These are phyloP conservation scores for Dioszegia hungarica DNA, from an alignment of 768 basidiomycete species.

Conservation along the genomic window DNA sequence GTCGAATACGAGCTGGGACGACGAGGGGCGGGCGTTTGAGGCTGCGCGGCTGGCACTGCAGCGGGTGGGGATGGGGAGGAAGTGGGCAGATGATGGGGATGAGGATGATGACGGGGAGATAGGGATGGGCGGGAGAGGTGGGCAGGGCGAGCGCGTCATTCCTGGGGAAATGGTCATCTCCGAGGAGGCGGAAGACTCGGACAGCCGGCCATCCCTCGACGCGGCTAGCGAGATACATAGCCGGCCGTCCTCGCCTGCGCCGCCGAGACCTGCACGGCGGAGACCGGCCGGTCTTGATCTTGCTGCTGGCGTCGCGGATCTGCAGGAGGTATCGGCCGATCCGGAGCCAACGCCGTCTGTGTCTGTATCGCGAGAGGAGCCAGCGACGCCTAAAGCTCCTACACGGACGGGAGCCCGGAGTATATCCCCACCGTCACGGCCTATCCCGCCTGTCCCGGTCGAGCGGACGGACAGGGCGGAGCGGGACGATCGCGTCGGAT, in stretches of 20 bases:
- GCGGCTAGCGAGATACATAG: not conserved
- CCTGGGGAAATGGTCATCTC: too few relatives aligned
- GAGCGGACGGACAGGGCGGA: too few relatives aligned
- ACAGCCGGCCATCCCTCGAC: not conserved
- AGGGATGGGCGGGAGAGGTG: not conserved
- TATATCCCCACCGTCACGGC: too few relatives aligned
- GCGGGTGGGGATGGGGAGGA: constrained; percentile 17
- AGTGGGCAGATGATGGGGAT: constrained; percentile 19
- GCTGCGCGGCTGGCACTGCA: constrained; percentile 11
- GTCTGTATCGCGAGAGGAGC: not conserved
- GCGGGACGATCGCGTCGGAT: not conserved
- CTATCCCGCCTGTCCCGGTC: too few relatives aligned
- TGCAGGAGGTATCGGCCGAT: not conserved
- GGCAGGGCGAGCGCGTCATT: not conserved
- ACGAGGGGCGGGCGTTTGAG: constrained; percentile 7
- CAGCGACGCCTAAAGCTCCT: not conserved
- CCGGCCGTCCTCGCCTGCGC: not conserved
- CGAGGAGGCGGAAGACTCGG: too few relatives aligned
- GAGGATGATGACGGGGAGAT: not conserved
- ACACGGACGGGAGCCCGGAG: too few relatives aligned
- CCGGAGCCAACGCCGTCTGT: too few relatives aligned
- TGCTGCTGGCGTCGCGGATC: not conserved
- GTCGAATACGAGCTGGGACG: constrained; percentile 7
- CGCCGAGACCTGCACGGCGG: constrained; percentile 5
- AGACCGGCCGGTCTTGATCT: constrained; percentile 2